Evolutionary conservation across 2,329 filamentous ascomycete genomes (phyloP).

Genomic region (Thelonectria olida): DNA sequence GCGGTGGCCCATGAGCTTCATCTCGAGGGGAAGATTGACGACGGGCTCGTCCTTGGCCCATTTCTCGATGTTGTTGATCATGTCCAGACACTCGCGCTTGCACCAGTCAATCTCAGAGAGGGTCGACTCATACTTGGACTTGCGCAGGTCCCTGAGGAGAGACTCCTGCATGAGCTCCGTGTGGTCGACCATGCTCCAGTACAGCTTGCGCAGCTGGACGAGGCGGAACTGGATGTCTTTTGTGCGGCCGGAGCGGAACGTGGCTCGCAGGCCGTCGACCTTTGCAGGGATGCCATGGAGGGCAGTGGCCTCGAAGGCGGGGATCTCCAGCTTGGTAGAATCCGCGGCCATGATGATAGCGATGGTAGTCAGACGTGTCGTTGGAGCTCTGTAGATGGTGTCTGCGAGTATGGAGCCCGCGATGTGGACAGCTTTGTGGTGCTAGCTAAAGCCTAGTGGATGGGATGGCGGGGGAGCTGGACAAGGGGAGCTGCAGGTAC

Average conservation of each 20-base stretch:
- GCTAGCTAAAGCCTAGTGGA: too few relatives aligned
- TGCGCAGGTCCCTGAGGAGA: constrained; percentile 79
- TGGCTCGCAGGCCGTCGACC: constrained; percentile 68
- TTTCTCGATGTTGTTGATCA: constrained; percentile 78
- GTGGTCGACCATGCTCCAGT: constrained; percentile 90
- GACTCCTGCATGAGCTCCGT: constrained; percentile 77
- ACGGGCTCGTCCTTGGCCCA: constrained; percentile 86
- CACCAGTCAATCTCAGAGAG: constrained; percentile 81
- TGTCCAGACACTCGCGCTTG: constrained; percentile 82
- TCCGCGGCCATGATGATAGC: constrained; percentile 48
- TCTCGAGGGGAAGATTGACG: constrained; percentile 73
- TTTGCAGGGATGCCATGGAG: constrained; percentile 72
- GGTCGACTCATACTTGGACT: constrained; percentile 78
- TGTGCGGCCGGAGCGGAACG: constrained; percentile 84
- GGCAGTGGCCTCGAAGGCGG: constrained; percentile 67
- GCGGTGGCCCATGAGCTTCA: constrained; percentile 75
- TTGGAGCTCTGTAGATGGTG: too few relatives aligned
- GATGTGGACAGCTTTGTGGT: too few relatives aligned
- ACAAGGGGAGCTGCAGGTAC: too few relatives aligned
- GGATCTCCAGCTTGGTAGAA: constrained; percentile 50
- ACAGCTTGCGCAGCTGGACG: constrained; percentile 89
- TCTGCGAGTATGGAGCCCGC: too few relatives aligned
- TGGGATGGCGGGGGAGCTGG: too few relatives aligned
- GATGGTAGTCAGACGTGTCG: too few relatives aligned
- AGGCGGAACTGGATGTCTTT: constrained; percentile 84